Conservation (phyloP, 495 filamentous ascomycete genomes). For the Trichoderma parareesei region DNA sequence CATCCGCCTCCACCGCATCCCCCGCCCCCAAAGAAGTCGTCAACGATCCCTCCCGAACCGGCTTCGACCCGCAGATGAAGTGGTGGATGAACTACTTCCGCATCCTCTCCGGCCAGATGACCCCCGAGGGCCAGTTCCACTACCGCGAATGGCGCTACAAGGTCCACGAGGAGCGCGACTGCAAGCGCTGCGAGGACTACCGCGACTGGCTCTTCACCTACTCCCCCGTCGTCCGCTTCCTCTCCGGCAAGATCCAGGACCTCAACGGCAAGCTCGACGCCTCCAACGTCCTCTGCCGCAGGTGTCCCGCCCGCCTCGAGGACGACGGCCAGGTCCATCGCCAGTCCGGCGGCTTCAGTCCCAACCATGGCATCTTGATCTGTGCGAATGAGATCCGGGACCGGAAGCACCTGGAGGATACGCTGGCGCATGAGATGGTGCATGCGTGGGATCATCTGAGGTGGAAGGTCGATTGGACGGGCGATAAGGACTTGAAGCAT, state of each 20-base stretch:
- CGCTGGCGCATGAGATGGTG: constrained; percentile 93
- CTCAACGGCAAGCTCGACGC: constrained; percentile 66
- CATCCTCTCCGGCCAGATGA: constrained; percentile 63
- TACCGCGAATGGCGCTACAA: constrained; percentile 63
- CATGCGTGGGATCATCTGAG: constrained; percentile 91
- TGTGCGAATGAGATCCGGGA: constrained; percentile 82
- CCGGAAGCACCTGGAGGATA: constrained; percentile 77
- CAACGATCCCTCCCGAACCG: constrained; percentile 45
- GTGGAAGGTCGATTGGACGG: constrained; percentile 77
- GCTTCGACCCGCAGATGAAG: constrained; percentile 53
- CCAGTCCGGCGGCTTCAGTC: constrained; percentile 70
- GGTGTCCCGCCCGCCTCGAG: constrained; percentile 51
- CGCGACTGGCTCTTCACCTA: constrained; percentile 72
- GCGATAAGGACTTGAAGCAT: constrained; percentile 64
- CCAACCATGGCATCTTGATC: constrained; percentile 74
- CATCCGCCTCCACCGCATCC: constrained; percentile 6
- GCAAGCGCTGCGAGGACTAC: constrained; percentile 65
- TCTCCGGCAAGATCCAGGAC: constrained; percentile 66
- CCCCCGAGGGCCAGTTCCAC: constrained; percentile 54
- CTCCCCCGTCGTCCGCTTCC: constrained; percentile 78
- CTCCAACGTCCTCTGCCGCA: constrained; percentile 70
- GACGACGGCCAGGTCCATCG: constrained; percentile 35
- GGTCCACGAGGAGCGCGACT: constrained; percentile 61
- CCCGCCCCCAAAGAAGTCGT: constrained; percentile 6
- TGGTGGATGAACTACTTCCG: constrained; percentile 76